phyloP scores from a whole-genome alignment of 306 rosid genomes.

The Arachis hypogaea region DNA sequence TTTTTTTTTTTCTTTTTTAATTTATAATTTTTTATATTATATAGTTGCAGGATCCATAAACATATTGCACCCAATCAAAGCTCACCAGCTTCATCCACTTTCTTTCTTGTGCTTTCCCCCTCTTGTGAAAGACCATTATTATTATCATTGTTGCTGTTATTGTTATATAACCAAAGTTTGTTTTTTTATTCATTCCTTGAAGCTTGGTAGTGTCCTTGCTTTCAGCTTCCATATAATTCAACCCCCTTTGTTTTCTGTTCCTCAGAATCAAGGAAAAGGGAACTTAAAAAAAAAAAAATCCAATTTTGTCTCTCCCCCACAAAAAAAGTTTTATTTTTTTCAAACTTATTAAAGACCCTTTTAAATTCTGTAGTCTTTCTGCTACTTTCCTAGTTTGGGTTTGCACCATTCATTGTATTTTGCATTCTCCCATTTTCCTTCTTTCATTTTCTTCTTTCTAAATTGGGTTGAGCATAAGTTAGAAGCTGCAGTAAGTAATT shows the following conservation, averaged over 20 bases:
- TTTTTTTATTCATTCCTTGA: slow-evolving; percentile 56
- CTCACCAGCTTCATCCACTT: slow-evolving; percentile 56
- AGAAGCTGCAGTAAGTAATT: slow-evolving; percentile 31
- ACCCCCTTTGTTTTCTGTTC: slow-evolving; percentile 37
- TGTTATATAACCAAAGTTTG: slow-evolving; percentile 13
- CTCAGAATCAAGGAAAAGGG: slow-evolving; percentile 47
- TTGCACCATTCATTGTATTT: slow-evolving; percentile 39
- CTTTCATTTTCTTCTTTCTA: slow-evolving; percentile 34
- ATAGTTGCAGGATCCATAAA: slow-evolving; percentile 61
- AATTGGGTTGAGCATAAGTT: slow-evolving; percentile 48
- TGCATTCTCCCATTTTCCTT: slow-evolving; percentile 24
- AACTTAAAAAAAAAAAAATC: slow-evolving; percentile 16
- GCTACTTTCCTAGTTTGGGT: slow-evolving; percentile 41
- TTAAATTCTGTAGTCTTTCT: slow-evolving; percentile 43
- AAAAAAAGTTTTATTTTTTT: slow-evolving; percentile 7
- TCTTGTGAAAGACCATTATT: slow-evolving; percentile 21
- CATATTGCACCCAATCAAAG: slow-evolving; percentile 67
- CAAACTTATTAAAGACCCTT: slow-evolving; percentile 9
- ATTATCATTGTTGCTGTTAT: background rate
- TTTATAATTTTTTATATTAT: background rate
- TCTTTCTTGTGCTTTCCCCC: slow-evolving; percentile 33
- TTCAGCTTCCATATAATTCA: slow-evolving; percentile 40
- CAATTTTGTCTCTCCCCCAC: slow-evolving; percentile 19
- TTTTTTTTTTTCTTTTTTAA: no score
- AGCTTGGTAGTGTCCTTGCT: slow-evolving; percentile 50